These are phyloP conservation scores for Ceratobasidium sp. DNA, from an alignment of 1,284 basidiomycete genomes.

Conservation along the genomic window DNA sequence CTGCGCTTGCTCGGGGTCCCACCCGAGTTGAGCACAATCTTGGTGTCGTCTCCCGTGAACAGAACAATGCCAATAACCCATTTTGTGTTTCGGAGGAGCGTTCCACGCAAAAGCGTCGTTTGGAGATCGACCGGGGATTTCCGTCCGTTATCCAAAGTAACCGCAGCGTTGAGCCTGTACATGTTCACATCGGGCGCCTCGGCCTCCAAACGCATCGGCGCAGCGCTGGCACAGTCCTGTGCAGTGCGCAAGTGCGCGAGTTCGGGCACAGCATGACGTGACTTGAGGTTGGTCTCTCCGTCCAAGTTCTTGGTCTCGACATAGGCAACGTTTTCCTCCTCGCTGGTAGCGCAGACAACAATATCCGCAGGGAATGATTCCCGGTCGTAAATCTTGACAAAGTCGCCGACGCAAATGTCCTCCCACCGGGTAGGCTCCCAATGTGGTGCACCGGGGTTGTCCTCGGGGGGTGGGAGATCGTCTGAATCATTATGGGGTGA, in stretches of 20 bases:
- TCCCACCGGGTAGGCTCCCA: constrained; percentile 99
- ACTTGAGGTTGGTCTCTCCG: constrained; percentile 97
- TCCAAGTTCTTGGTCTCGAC: constrained; percentile 97
- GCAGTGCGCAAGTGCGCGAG: constrained; percentile 83
- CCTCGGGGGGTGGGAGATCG: constrained; percentile 48
- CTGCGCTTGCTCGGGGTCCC: constrained; percentile 92
- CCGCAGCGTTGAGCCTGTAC: constrained; percentile 89
- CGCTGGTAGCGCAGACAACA: constrained; percentile 88
- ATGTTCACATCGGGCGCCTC: constrained; percentile 95
- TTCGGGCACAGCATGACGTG: constrained; percentile 80
- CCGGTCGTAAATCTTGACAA: constrained; percentile 91
- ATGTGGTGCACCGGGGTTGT: constrained; percentile 35
- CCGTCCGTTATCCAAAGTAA: constrained; percentile 66
- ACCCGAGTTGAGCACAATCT: constrained; percentile 98
- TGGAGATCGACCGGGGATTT: constrained; percentile 87
- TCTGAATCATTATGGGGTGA: constrained; percentile 16
- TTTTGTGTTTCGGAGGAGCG: constrained; percentile 90
- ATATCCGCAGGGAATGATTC: constrained; percentile 98
- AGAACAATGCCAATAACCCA: constrained; percentile 96
- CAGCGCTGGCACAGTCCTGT: constrained; percentile 90
- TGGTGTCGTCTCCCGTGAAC: constrained; percentile 96
- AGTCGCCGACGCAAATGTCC: constrained; percentile 97
- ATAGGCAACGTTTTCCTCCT: constrained; percentile 85
- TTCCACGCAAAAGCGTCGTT: constrained; percentile 93
- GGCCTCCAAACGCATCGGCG: constrained; percentile 85